phyloP scores from a whole-genome alignment of 2,329 filamentous ascomycete genomes.

The Ophioceras dolichostomum region DNA sequence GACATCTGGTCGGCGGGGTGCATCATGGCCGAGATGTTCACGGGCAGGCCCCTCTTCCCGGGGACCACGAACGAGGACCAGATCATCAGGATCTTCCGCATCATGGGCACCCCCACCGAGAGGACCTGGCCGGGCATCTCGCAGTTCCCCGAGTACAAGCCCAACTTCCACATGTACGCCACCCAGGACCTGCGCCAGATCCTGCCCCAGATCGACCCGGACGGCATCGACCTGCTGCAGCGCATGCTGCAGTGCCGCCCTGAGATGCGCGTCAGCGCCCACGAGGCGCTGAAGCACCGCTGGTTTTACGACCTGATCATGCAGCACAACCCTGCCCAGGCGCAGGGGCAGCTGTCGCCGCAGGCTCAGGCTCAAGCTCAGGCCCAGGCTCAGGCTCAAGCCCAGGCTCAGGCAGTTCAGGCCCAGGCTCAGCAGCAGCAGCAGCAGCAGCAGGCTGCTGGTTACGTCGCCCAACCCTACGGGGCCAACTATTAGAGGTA shows the following conservation, averaged over 20 bases:
- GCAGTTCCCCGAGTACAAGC: conserved; percentile 95
- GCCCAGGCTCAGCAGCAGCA: conserved; percentile 13
- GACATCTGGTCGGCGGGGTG: conserved; percentile 99
- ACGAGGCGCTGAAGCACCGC: conserved; percentile 75
- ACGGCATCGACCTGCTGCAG: conserved; percentile 76
- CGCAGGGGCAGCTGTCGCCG: neutral
- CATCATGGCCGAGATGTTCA: conserved; percentile 99
- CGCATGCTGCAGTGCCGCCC: conserved; percentile 88
- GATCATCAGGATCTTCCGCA: conserved; percentile 89
- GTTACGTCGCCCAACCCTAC: no score
- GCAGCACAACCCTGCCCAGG: conserved; percentile 28
- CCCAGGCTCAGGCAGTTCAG: conserved; percentile 8
- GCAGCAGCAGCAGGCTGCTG: conserved; percentile 14
- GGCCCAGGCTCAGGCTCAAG: conserved; percentile 2
- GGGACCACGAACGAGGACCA: conserved; percentile 98
- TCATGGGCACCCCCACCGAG: conserved; percentile 97
- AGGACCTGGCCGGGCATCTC: conserved; percentile 92
- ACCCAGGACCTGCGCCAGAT: conserved; percentile 84
- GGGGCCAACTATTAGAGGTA: no score
- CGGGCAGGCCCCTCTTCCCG: conserved; percentile 86
- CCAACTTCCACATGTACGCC: conserved; percentile 85
- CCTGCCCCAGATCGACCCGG: conserved; percentile 76
- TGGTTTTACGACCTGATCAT: conserved; percentile 76
- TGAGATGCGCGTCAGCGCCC: conserved; percentile 79
- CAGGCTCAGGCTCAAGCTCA: conserved; percentile 3